A percentile compares a stretch with the other conserved stretches of the same genome.
Conservation (phyloP, 2,329 filamentous ascomycete species). For the Monosporascus sp. region DNA sequence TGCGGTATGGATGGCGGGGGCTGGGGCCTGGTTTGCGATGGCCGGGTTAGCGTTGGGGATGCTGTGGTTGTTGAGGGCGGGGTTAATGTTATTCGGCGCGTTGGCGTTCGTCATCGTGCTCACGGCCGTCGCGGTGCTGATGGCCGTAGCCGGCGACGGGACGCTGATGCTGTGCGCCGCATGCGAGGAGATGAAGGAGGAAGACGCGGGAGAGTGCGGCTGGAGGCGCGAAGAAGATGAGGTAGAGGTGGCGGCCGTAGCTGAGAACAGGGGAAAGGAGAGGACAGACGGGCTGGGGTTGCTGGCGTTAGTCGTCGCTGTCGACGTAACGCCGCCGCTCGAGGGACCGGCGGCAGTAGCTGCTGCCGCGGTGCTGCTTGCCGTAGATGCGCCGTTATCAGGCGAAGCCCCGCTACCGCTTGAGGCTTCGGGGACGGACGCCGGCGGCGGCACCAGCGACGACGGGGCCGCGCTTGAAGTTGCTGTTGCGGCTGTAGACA, state of each 20-base stretch:
- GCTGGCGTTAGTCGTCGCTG: background rate
- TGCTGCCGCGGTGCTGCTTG: background rate
- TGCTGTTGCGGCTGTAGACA: background rate
- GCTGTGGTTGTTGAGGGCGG: background rate
- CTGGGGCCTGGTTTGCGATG: background rate
- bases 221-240: too few species aligned
- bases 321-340: background rate
- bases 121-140: background rate
- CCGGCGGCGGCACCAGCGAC: background rate
- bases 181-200: background rate
- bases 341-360: background rate
- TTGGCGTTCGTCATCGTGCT: background rate
- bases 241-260: background rate
- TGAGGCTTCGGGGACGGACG: background rate
- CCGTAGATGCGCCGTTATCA: background rate
- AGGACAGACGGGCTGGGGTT: background rate
- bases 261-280: background rate
- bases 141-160: background rate
- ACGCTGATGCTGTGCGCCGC: background rate
- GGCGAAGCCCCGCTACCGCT: background rate
- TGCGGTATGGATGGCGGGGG: background rate
- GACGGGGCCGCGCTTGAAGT: background rate
- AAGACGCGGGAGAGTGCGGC: background rate
- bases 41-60: background rate
- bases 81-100: background rate